A percentile compares a stretch with the other conserved stretches of the same genome.
Evolutionary conservation across 768 basidiomycete species (phyloP).

Genomic region (Dacryopinax spathularia): DNA sequence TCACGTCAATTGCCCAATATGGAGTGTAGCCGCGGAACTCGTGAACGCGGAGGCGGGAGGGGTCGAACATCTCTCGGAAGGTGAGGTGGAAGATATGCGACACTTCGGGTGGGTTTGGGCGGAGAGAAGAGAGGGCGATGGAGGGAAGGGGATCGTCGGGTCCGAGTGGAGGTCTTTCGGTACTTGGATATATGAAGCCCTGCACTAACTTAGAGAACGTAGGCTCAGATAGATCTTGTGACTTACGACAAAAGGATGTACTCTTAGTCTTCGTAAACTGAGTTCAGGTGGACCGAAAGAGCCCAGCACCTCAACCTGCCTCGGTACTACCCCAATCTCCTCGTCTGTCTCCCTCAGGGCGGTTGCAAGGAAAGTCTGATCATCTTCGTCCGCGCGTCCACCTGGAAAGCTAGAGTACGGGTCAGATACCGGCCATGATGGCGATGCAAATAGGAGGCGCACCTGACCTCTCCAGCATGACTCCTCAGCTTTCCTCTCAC

Average conservation of each 20-base stretch:
- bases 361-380: constrained; percentile 37
- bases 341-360: constrained; percentile 64
- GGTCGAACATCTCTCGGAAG: constrained; percentile 35
- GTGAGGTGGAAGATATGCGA: constrained; percentile 59
- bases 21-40: constrained; percentile 43
- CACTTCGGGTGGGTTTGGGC: constrained; percentile 46
- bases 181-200: constrained; percentile 9
- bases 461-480: constrained; percentile 80
- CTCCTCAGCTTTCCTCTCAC: constrained; percentile 49
- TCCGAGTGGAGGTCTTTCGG: background rate
- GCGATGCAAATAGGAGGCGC: constrained; percentile 9
- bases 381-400: constrained; percentile 51
- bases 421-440: background rate
- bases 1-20: constrained; percentile 56
- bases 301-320: constrained; percentile 52
- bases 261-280: constrained; percentile 44
- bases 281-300: constrained; percentile 46
- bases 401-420: constrained; percentile 49
- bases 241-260: constrained; percentile 68
- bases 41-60: constrained; percentile 34
- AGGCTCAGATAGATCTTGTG: constrained; percentile 15
- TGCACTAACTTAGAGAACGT: constrained; percentile 17
- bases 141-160: constrained; percentile 28
- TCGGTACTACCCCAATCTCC: constrained; percentile 50
- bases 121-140: constrained; percentile 42